phyloP scores from a whole-genome alignment of 306 rosid genomes.

The Rosa lucieae region DNA sequence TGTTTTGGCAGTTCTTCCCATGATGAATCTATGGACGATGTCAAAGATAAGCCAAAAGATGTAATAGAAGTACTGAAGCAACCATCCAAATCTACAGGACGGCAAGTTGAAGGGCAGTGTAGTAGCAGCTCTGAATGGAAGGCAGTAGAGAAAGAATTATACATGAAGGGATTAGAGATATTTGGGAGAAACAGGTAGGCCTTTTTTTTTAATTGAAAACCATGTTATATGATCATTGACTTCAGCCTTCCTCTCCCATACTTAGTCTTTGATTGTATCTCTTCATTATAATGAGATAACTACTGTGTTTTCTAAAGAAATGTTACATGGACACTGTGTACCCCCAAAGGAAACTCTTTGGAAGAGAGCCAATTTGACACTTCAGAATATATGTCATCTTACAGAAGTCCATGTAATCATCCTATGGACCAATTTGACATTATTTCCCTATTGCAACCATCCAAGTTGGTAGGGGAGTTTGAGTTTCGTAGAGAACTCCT shows the following conservation, averaged over 20 bases:
- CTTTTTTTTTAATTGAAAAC: conserved; percentile 5
- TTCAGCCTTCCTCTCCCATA: neutral
- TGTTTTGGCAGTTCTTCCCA: conserved; percentile 42
- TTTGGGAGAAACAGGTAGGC: conserved; percentile 89
- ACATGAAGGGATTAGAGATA: conserved; percentile 89
- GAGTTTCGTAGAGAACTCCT: neutral
- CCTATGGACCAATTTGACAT: neutral
- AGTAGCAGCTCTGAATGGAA: conserved; percentile 64
- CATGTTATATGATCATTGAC: neutral
- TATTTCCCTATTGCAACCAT: neutral
- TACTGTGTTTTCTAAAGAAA: neutral
- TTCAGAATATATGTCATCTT: neutral
- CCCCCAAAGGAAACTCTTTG: neutral
- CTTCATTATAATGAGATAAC: neutral
- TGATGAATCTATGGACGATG: conserved; percentile 36
- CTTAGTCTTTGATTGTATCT: neutral
- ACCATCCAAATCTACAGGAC: conserved; percentile 35
- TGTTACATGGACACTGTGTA: neutral
- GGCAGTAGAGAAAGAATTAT: conserved; percentile 82
- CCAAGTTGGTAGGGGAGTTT: neutral
- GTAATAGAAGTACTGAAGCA: conserved; percentile 33
- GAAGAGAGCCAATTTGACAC: neutral
- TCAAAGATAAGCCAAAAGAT: conserved; percentile 37
- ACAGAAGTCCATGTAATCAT: neutral
- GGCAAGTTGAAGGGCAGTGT: conserved; percentile 35